Percentiles rank a stretch among this genome's conserved stretches.
Evolutionary conservation across 1,284 basidiomycete species (phyloP).

Genomic region (Polyporus tsugae): DNA sequence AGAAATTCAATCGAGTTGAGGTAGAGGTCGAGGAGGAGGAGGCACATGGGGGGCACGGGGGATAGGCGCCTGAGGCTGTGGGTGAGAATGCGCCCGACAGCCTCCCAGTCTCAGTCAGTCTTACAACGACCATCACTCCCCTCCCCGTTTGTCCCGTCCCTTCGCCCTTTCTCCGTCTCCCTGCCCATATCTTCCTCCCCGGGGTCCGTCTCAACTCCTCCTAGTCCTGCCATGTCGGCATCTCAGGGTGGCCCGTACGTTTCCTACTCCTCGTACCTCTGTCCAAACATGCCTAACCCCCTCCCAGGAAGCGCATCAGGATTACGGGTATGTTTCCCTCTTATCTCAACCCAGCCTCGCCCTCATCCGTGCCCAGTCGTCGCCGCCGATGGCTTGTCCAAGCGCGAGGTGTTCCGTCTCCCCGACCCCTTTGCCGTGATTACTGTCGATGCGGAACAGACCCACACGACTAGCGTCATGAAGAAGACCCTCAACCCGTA

Average conservation of each 20-base stretch:
- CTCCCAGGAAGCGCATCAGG: conserved; percentile 48
- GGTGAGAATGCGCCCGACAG: conserved; percentile 12
- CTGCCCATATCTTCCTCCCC: neutral
- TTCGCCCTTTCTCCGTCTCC: neutral
- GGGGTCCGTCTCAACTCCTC: conserved; percentile 6
- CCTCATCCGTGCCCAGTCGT: conserved; percentile 64
- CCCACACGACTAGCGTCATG: conserved; percentile 88
- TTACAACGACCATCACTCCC: conserved; percentile 24
- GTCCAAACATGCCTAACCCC: conserved; percentile 25
- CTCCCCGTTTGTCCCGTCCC: conserved; percentile 2
- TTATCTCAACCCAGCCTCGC: neutral
- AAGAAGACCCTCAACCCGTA: conserved; percentile 88
- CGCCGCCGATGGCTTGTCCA: conserved; percentile 87
- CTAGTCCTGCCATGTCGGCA: conserved; percentile 36
- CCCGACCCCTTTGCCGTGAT: conserved; percentile 98
- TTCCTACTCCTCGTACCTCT: neutral
- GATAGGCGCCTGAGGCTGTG: conserved; percentile 28
- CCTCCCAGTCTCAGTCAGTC: too few species aligned
- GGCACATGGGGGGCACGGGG: conserved; percentile 1
- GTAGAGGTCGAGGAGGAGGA: neutral
- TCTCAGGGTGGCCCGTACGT: conserved; percentile 39
- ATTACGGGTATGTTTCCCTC: conserved; percentile 44
- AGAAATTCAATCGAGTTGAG: too few species aligned
- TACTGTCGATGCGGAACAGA: conserved; percentile 96
- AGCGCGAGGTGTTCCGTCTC: conserved; percentile 90